phyloP scores from a whole-genome alignment of 2,329 filamentous ascomycete genomes.

The Ceratocystis diversiconidia region DNA sequence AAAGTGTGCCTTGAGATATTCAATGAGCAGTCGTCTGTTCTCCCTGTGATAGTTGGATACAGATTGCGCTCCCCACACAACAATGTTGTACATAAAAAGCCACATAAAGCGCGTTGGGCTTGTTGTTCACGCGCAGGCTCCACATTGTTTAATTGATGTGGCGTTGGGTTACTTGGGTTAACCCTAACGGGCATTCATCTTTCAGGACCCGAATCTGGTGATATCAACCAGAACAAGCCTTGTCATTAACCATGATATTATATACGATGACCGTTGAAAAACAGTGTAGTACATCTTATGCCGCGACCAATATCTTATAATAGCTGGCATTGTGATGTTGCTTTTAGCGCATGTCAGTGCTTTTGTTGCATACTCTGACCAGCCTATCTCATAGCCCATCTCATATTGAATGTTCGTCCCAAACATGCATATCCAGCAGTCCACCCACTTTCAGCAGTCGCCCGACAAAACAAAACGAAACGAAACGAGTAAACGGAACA shows the following conservation, averaged over 20 bases:
- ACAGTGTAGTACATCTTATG: background rate
- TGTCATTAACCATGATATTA: too few relatives aligned
- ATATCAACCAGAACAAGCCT: too few relatives aligned
- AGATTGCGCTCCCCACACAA: too few relatives aligned
- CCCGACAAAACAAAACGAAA: conserved; percentile 2
- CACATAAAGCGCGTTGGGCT: background rate
- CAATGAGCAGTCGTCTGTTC: too few relatives aligned
- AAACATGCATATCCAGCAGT: background rate
- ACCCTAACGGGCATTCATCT: too few relatives aligned
- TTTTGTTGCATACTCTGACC: background rate
- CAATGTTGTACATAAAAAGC: background rate
- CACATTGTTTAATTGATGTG: conserved; percentile 12
- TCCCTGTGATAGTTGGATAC: too few relatives aligned
- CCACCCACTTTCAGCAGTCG: background rate
- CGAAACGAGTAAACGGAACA: background rate
- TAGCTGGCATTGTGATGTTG: background rate
- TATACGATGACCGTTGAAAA: too few relatives aligned
- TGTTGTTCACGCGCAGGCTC: background rate
- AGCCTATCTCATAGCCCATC: background rate
- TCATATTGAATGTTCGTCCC: background rate
- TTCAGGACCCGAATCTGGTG: too few relatives aligned
- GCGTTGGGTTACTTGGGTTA: background rate
- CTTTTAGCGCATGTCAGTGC: background rate
- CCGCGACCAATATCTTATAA: background rate
- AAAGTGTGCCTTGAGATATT: background rate